A percentile compares a stretch with the other conserved stretches of the same genome.
Conservation (phyloP, 805 yeast genomes). For the Candida silvicultrix region DNA sequence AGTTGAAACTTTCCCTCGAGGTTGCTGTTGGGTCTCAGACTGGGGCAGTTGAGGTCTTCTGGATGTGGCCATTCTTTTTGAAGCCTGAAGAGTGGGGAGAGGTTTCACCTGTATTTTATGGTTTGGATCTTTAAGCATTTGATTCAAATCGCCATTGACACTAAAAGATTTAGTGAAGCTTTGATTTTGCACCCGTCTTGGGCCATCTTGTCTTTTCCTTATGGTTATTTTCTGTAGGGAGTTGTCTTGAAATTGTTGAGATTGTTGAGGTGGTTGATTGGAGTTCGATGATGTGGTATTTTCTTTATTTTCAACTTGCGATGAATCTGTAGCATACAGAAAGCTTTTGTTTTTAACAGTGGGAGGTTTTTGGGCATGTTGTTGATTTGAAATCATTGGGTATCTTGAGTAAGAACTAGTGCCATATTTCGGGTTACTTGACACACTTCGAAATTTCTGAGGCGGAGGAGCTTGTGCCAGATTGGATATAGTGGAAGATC, state of each 20-base stretch:
- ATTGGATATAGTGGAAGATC: conserved; percentile 1
- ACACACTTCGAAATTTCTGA: not conserved
- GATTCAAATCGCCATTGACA: conserved; percentile 11
- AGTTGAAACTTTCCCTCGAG: conserved; percentile 3
- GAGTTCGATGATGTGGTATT: no score
- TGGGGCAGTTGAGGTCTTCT: not conserved
- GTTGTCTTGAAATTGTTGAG: no score
- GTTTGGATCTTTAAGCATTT: not conserved
- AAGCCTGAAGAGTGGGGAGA: not conserved
- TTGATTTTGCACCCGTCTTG: no score
- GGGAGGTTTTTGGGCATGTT: not conserved
- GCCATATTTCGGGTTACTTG: not conserved
- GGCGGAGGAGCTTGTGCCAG: conserved; percentile 5
- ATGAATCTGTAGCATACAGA: no score
- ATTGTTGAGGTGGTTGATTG: no score
- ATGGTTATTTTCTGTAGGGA: conserved; percentile 15
- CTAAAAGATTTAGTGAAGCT: conserved; percentile 14
- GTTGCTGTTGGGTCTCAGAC: not conserved
- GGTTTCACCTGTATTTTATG: not conserved
- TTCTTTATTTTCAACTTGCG: not conserved
- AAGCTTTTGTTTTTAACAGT: no score
- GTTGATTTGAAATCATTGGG: not conserved
- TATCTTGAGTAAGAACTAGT: not conserved
- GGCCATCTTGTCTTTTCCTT: conserved; percentile 13
- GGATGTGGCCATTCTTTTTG: not conserved